Percentiles rank a stretch among this genome's conserved stretches.
phyloP scores from a whole-genome alignment of 805 yeast species.

The Huiozyma naganishii region DNA sequence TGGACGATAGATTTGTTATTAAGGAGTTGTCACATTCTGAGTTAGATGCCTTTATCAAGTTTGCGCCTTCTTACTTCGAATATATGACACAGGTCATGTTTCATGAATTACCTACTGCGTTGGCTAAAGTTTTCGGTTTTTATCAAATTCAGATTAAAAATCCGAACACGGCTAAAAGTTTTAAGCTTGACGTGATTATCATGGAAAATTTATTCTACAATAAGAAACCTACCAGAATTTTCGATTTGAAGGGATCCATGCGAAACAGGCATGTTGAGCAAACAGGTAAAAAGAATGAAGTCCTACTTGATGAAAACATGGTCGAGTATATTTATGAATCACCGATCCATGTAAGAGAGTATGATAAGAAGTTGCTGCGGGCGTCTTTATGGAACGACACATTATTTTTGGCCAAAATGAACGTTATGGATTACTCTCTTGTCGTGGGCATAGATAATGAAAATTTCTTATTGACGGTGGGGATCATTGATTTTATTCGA shows the following conservation, averaged over 20 bases:
- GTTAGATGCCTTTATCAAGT: constrained; percentile 83
- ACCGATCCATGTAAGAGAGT: constrained; percentile 88
- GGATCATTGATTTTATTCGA: constrained; percentile 86
- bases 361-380: constrained; percentile 72
- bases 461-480: constrained; percentile 68
- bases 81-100: constrained; percentile 92
- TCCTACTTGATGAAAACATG: constrained; percentile 92
- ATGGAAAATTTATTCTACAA: constrained; percentile 94
- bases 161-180: constrained; percentile 50
- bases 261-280: constrained; percentile 92
- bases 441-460: constrained; percentile 82
- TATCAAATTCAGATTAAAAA: constrained; percentile 86
- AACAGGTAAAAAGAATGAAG: constrained; percentile 93
- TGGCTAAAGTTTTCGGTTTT: constrained; percentile 91
- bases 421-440: constrained; percentile 95
- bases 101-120: constrained; percentile 87
- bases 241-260: constrained; percentile 97
- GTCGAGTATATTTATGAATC: constrained; percentile 94
- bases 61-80: constrained; percentile 94
- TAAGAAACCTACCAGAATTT: constrained; percentile 69
- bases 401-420: constrained; percentile 86
- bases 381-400: constrained; percentile 95
- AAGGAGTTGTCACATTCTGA: constrained; percentile 84
- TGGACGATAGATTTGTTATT: constrained; percentile 80
- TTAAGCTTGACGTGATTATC: constrained; percentile 81